phyloP scores from a whole-genome alignment of 2,329 filamentous ascomycete species.

The Xylaria multiplex region DNA sequence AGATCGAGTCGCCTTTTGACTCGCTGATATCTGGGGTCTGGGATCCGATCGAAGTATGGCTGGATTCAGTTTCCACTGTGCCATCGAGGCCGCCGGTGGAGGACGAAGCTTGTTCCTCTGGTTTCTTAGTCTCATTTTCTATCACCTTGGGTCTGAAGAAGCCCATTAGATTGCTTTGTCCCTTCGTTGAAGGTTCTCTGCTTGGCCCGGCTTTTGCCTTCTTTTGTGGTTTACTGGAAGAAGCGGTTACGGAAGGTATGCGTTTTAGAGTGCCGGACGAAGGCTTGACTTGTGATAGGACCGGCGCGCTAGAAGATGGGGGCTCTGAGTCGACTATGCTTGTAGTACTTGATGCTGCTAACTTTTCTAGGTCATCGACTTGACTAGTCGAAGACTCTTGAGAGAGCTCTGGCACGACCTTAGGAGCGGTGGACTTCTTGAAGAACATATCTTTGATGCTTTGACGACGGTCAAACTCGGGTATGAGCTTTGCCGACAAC shows the following conservation, averaged over 20 bases:
- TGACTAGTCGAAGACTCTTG: slow-evolving; percentile 23
- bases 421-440: slow-evolving; percentile 58
- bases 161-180: slow-evolving; percentile 73
- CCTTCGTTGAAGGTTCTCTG: slow-evolving; percentile 50
- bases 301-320: slow-evolving; percentile 37
- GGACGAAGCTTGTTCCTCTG: slow-evolving; percentile 28
- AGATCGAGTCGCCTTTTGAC: slow-evolving; percentile 16
- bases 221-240: slow-evolving; percentile 50
- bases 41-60: not conserved
- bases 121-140: slow-evolving; percentile 27
- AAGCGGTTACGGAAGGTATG: slow-evolving; percentile 38
- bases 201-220: slow-evolving; percentile 51
- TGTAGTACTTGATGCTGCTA: slow-evolving; percentile 14
- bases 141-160: slow-evolving; percentile 77
- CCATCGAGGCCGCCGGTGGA: slow-evolving; percentile 29
- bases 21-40: slow-evolving; percentile 18
- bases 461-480: slow-evolving; percentile 84
- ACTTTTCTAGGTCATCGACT: slow-evolving; percentile 3
- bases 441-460: slow-evolving; percentile 95
- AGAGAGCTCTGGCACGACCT: slow-evolving; percentile 35
- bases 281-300: slow-evolving; percentile 38
- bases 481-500: slow-evolving; percentile 82
- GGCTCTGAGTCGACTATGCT: slow-evolving; percentile 33
- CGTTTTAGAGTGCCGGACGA: slow-evolving; percentile 45
- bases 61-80: slow-evolving; percentile 30